Percentiles rank a stretch among this genome's conserved stretches.
Evolutionary conservation across 331 rosid genomes (phyloP).

Genomic region (Stylosanthes scabra): DNA sequence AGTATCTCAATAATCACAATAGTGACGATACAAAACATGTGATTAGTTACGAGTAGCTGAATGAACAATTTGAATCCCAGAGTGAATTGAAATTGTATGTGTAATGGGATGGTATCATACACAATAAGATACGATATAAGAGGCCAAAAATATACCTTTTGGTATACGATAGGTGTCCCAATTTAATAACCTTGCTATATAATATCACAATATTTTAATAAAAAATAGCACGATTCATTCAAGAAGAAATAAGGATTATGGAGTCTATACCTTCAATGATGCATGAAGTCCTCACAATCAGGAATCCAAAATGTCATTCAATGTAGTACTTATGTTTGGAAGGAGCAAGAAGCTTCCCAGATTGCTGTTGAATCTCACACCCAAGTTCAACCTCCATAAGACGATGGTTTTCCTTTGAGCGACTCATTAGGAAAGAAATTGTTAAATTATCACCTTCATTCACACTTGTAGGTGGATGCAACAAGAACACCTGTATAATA

Average conservation of each 20-base stretch:
- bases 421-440: conserved; percentile 80
- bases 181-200: not conserved
- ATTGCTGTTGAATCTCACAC: conserved; percentile 64
- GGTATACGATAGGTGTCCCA: too few species aligned
- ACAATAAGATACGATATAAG: too few species aligned
- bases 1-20: too few species aligned
- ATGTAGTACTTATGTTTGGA: conserved; percentile 75
- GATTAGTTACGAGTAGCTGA: too few species aligned
- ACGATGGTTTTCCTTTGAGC: conserved; percentile 91
- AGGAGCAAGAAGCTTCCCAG: conserved; percentile 64
- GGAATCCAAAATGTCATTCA: conserved; percentile 63
- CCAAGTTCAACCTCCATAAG: conserved; percentile 92
- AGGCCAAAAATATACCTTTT: too few species aligned
- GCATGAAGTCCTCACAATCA: conserved; percentile 35
- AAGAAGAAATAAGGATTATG: conserved; percentile 19
- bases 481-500: conserved; percentile 73
- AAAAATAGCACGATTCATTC: not conserved
- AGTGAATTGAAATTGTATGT: too few species aligned
- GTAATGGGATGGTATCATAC: too few species aligned
- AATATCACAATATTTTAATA: conserved; percentile 1
- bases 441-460: conserved; percentile 68
- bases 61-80: too few species aligned
- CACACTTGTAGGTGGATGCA: conserved; percentile 70
- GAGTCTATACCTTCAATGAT: conserved; percentile 48
- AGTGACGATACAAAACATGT: too few species aligned